Evolutionary conservation across 495 filamentous ascomycete genomes (phyloP).

Genomic region (Darksidea phi): DNA sequence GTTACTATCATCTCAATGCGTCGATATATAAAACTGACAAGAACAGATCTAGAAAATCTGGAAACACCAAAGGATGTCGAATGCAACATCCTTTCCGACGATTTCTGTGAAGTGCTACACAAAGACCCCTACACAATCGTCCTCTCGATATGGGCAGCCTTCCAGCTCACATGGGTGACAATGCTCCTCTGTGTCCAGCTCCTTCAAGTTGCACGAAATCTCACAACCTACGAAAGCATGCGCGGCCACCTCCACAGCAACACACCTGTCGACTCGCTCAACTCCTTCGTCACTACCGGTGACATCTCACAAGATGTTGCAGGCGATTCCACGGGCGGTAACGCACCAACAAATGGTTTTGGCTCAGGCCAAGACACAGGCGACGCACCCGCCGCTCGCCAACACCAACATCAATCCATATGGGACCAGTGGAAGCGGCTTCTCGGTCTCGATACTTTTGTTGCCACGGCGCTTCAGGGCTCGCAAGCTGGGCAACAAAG

Average conservation of each 20-base stretch:
- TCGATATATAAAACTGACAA: slow-evolving; percentile 23
- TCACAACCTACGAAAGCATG: slow-evolving; percentile 97
- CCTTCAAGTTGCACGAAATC: slow-evolving; percentile 81
- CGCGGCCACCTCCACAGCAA: slow-evolving; percentile 60
- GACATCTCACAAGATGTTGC: slow-evolving; percentile 63
- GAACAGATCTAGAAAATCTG: slow-evolving; percentile 49
- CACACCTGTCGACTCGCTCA: slow-evolving; percentile 60
- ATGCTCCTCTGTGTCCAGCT: slow-evolving; percentile 94
- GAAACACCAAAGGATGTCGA: slow-evolving; percentile 49
- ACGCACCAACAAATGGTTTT: slow-evolving; percentile 40
- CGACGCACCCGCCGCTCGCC: slow-evolving; percentile 25
- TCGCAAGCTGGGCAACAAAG: slow-evolving; percentile 62
- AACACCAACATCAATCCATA: slow-evolving; percentile 54
- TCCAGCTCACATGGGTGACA: slow-evolving; percentile 90
- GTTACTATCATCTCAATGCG: slow-evolving; percentile 26
- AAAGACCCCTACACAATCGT: slow-evolving; percentile 82
- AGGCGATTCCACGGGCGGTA: slow-evolving; percentile 35
- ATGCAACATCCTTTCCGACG: slow-evolving; percentile 74
- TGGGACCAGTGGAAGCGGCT: slow-evolving; percentile 77
- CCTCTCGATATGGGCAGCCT: slow-evolving; percentile 68
- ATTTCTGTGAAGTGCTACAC: slow-evolving; percentile 69
- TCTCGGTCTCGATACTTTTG: slow-evolving; percentile 87
- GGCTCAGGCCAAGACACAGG: slow-evolving; percentile 51
- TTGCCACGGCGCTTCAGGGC: slow-evolving; percentile 59
- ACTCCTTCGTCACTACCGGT: slow-evolving; percentile 74